A percentile compares a stretch with the other conserved stretches of the same genome.
Conservation (phyloP, 768 basidiomycete species). For the Tylopilus sp. region DNA sequence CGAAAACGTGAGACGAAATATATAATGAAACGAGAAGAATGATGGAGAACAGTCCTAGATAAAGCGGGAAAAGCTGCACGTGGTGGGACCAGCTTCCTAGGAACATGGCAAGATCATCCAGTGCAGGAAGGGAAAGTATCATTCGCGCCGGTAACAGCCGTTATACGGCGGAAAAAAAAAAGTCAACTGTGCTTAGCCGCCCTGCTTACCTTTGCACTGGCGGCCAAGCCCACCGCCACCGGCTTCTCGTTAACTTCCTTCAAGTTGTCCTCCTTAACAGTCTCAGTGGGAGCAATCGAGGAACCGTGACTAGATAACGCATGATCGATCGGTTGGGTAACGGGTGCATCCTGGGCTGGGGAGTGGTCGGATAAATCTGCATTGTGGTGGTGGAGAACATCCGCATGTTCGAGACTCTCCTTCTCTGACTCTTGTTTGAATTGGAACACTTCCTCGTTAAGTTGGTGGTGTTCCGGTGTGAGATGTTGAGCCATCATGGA, state of each 20-base stretch:
- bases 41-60: neutral
- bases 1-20: constrained; percentile 1
- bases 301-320: constrained; percentile 3
- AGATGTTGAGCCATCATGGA: constrained; percentile 45
- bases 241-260: constrained; percentile 27
- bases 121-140: neutral
- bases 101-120: constrained; percentile 4
- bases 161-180: neutral
- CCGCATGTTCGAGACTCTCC: constrained; percentile 34
- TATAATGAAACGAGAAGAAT: constrained; percentile 1
- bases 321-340: constrained; percentile 2
- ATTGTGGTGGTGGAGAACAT: constrained; percentile 51
- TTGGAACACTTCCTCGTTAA: constrained; percentile 57
- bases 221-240: constrained; percentile 26
- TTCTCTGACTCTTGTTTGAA: constrained; percentile 83
- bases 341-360: neutral
- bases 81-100: neutral
- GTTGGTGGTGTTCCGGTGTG: constrained; percentile 42
- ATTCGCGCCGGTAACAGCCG: neutral
- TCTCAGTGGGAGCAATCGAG: constrained; percentile 2
- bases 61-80: constrained; percentile 1
- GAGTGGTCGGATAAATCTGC: constrained; percentile 8
- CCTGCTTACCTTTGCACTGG: constrained; percentile 31
- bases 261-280: constrained; percentile 19
- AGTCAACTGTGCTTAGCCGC: constrained; percentile 14